Evolutionary conservation across 208 protist species (phyloP).

Genomic region (Herpetomonas samuelpessoai): DNA sequence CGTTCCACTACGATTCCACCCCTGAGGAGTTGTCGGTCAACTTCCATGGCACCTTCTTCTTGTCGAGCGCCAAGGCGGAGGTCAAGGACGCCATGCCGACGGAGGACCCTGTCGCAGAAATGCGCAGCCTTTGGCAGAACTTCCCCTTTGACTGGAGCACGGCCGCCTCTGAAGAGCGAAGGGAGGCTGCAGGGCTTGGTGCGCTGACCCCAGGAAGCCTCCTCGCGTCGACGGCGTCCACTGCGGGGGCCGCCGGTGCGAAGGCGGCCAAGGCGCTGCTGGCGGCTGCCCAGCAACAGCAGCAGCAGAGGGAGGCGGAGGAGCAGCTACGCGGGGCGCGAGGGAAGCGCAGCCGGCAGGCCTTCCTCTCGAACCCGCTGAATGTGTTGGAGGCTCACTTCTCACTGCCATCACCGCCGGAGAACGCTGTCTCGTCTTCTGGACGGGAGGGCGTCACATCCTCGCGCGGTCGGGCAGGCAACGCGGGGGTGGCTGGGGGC

Average conservation of each 20-base stretch:
- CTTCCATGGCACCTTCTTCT: slow-evolving; percentile 41
- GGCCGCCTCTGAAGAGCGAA: too few relatives aligned
- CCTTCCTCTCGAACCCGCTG: background rate
- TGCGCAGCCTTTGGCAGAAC: slow-evolving; percentile 31
- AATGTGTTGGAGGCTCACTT: background rate
- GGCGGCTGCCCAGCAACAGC: background rate
- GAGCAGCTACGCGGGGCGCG: slow-evolving; percentile 8
- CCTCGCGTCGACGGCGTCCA: background rate
- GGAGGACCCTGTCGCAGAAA: slow-evolving; percentile 25
- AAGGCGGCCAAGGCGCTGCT: background rate
- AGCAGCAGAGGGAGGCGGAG: slow-evolving; percentile 6
- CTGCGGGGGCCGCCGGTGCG: background rate
- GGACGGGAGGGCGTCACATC: background rate
- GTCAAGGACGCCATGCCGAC: slow-evolving; percentile 25
- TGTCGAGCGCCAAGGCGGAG: slow-evolving; percentile 46
- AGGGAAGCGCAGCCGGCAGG: background rate
- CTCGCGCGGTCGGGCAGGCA: background rate
- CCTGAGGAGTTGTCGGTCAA: slow-evolving; percentile 23
- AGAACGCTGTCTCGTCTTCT: too few relatives aligned
- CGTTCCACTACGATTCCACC: background rate
- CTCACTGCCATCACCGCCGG: background rate
- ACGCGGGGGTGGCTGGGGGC: background rate
- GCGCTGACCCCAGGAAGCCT: slow-evolving; percentile 8
- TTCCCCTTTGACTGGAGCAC: background rate
- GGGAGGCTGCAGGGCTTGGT: slow-evolving; percentile 15